These are phyloP conservation scores for Cantharellus anzutake DNA, from an alignment of 768 basidiomycete species.

Conservation along the genomic window DNA sequence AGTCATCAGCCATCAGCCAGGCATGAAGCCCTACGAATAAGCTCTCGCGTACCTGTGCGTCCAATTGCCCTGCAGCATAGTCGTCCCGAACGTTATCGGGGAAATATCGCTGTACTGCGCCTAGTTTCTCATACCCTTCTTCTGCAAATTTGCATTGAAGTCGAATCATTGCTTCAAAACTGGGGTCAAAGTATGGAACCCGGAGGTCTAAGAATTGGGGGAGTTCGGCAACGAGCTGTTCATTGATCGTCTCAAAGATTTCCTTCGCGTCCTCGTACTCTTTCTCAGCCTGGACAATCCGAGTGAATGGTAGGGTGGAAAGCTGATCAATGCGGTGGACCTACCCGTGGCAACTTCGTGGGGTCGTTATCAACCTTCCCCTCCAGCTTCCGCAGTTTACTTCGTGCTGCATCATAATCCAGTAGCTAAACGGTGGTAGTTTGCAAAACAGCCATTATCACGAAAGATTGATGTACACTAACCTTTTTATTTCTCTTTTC, in stretches of 20 bases:
- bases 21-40: not conserved
- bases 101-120: conserved; percentile 88
- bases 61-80: conserved; percentile 90
- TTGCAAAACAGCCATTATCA: not conserved
- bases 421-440: conserved; percentile 38
- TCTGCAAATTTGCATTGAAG: conserved; percentile 97
- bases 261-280: conserved; percentile 92
- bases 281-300: conserved; percentile 54
- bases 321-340: not conserved
- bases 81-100: conserved; percentile 81
- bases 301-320: not conserved
- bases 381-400: conserved; percentile 69
- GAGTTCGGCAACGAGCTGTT: conserved; percentile 76
- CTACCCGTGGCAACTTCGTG: conserved; percentile 49
- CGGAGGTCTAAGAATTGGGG: conserved; percentile 88
- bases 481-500: conserved; percentile 95
- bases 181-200: conserved; percentile 95
- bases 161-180: conserved; percentile 96
- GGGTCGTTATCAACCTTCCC: conserved; percentile 91
- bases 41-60: conserved; percentile 45
- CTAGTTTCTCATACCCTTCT: conserved; percentile 93
- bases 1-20: not conserved
- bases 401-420: conserved; percentile 88
- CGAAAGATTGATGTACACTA: conserved; percentile 1
- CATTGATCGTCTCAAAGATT: conserved; percentile 83